phyloP scores from a whole-genome alignment of 352 stramenopile genomes.

The Pythium pyrilobum region DNA sequence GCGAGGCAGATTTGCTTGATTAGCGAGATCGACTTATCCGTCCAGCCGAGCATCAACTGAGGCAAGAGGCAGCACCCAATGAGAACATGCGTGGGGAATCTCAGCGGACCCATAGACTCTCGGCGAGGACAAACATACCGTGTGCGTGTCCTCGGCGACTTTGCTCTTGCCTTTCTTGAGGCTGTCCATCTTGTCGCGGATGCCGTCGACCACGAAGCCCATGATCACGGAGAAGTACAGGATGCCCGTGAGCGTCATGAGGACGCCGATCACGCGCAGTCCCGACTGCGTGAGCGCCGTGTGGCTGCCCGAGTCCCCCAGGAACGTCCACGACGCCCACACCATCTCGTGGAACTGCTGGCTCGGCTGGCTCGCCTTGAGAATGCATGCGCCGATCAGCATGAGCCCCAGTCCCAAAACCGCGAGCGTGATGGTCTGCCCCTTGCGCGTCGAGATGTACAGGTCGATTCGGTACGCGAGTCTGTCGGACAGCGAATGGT shows the following conservation, averaged over 20 bases:
- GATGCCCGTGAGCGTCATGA: constrained; percentile 63
- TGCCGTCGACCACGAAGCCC: constrained; percentile 84
- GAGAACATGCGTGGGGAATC: not conserved
- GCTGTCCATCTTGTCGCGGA: constrained; percentile 84
- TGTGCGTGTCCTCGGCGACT: constrained; percentile 80
- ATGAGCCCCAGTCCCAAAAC: constrained; percentile 41
- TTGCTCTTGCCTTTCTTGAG: constrained; percentile 85
- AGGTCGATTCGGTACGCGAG: constrained; percentile 48
- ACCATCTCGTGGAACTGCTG: constrained; percentile 36
- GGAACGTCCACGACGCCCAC: constrained; percentile 62
- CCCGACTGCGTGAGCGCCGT: constrained; percentile 29
- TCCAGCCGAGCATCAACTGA: constrained; percentile 82
- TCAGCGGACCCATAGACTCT: not conserved
- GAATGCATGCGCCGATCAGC: constrained; percentile 29
- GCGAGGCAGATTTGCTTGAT: constrained; percentile 82
- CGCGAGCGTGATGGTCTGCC: constrained; percentile 45
- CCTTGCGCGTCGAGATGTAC: constrained; percentile 60
- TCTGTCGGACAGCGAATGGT: constrained; percentile 34
- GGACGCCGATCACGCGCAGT: constrained; percentile 47
- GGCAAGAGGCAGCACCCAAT: not conserved
- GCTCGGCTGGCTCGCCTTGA: constrained; percentile 31
- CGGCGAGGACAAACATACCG: too few species aligned
- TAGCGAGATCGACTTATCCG: constrained; percentile 79
- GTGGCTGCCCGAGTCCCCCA: constrained; percentile 48
- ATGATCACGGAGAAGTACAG: constrained; percentile 89